A percentile compares a stretch with the other conserved stretches of the same genome.
Evolutionary conservation across 1,139 yeast species (phyloP).

Genomic region (Magnusiomyces starmeri): DNA sequence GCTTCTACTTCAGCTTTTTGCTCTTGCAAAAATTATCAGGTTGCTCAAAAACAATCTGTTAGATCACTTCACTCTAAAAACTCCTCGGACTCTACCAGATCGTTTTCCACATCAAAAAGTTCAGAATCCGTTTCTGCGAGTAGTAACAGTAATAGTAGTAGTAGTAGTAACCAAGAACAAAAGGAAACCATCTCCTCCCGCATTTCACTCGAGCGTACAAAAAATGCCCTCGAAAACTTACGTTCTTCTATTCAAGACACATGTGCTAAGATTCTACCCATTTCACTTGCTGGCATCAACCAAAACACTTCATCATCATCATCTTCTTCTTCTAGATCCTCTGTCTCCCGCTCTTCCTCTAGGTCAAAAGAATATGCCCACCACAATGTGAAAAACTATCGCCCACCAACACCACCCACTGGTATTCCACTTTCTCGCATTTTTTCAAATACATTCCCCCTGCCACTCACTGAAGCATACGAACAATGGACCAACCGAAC

Average conservation of each 20-base stretch:
- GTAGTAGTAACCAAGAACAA: neutral
- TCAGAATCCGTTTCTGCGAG: neutral
- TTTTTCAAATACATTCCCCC: slow-evolving; percentile 30
- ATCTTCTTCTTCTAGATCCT: slow-evolving; percentile 27
- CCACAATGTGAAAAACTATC: slow-evolving; percentile 7
- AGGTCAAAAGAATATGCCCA: slow-evolving; percentile 28
- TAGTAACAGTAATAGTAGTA: neutral
- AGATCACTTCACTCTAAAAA: too few species aligned
- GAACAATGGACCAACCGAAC: slow-evolving; percentile 40
- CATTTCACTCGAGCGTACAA: neutral
- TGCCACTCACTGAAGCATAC: slow-evolving; percentile 35
- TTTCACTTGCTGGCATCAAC: neutral
- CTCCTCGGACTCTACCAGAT: neutral
- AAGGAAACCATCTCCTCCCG: neutral
- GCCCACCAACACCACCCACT: slow-evolving; percentile 32
- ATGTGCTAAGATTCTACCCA: neutral
- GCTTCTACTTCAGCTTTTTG: neutral
- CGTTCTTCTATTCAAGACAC: neutral
- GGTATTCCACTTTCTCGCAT: slow-evolving; percentile 30
- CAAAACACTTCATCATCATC: slow-evolving; percentile 28
- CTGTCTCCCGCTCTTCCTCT: slow-evolving; percentile 47
- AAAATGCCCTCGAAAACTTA: neutral
- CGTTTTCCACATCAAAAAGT: neutral
- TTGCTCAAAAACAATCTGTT: too few species aligned
- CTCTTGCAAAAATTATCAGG: neutral